Evolutionary conservation across 1,284 basidiomycete genomes (phyloP).

Genomic region (Anthracocystis walkeri): DNA sequence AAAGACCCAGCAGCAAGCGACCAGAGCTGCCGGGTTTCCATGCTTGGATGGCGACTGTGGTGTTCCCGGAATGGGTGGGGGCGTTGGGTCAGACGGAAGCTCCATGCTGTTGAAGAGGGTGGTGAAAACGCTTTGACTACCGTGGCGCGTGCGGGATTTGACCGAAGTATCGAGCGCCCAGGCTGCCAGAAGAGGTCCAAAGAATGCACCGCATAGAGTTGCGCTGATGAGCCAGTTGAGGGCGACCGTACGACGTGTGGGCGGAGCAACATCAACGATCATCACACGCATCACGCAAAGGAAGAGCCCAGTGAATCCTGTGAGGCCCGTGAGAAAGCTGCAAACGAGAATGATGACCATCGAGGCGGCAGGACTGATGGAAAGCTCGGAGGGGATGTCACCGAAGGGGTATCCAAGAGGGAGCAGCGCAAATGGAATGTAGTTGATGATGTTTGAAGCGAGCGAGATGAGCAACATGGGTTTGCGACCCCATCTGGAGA

Average conservation of each 20-base stretch:
- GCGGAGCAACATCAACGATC: slow-evolving; percentile 44
- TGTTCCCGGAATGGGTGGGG: slow-evolving; percentile 29
- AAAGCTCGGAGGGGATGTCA: slow-evolving; percentile 28
- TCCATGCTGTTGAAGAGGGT: slow-evolving; percentile 10
- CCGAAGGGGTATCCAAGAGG: slow-evolving; percentile 50
- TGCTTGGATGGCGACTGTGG: slow-evolving; percentile 34
- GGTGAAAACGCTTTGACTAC: background rate
- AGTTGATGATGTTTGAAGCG: slow-evolving; percentile 43
- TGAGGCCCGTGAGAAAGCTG: slow-evolving; percentile 42
- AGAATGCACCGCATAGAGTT: slow-evolving; percentile 40
- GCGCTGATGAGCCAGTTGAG: slow-evolving; percentile 50
- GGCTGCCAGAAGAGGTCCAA: slow-evolving; percentile 43
- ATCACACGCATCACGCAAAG: slow-evolving; percentile 43
- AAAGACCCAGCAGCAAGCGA: slow-evolving; percentile 43
- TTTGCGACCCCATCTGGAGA: slow-evolving; percentile 46
- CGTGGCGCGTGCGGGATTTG: slow-evolving; percentile 13
- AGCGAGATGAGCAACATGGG: slow-evolving; percentile 47
- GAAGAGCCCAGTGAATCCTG: slow-evolving; percentile 37
- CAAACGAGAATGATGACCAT: slow-evolving; percentile 36
- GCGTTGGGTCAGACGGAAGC: slow-evolving; percentile 30
- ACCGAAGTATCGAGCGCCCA: slow-evolving; percentile 42
- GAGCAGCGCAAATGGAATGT: slow-evolving; percentile 36
- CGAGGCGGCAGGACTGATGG: slow-evolving; percentile 33
- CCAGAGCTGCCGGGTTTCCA: slow-evolving; percentile 44
- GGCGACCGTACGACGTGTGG: slow-evolving; percentile 33